These are phyloP conservation scores for Monilinia fructicola DNA, from an alignment of 2,329 filamentous ascomycete genomes.

Conservation along the genomic window DNA sequence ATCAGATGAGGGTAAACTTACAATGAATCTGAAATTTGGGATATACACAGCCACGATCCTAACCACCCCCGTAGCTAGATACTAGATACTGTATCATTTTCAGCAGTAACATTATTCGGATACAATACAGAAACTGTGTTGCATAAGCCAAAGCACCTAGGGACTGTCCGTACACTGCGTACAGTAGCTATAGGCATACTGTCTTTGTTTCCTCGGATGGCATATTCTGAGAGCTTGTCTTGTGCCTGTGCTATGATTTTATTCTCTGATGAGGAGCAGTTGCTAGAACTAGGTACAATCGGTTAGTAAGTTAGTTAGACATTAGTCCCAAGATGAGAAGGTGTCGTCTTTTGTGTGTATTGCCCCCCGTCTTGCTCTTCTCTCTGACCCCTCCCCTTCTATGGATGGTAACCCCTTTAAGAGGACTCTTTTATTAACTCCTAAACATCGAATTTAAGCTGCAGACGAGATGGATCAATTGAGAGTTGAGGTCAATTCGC, in stretches of 20 bases:
- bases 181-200: not conserved
- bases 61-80: not conserved
- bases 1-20: constrained; percentile 13
- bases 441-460: not conserved
- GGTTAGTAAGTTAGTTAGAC: no score
- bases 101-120: constrained; percentile 12
- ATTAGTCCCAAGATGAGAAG: not conserved
- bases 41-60: constrained; percentile 12
- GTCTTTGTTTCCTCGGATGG: constrained; percentile 13
- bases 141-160: constrained; percentile 13
- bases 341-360: constrained; percentile 2
- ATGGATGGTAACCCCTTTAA: no score
- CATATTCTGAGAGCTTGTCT: not conserved
- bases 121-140: constrained; percentile 17
- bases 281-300: no score
- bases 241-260: not conserved
- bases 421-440: not conserved
- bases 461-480: not conserved
- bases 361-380: not conserved
- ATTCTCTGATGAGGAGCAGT: not conserved
- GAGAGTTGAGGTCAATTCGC: no score
- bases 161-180: constrained; percentile 7
- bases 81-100: not conserved
- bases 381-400: not conserved
- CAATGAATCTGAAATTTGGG: constrained; percentile 16